Percentiles rank a stretch among this genome's conserved stretches.
phyloP scores from a whole-genome alignment of 169 alveolate genomes.

The Eimeria brunetti region DNA sequence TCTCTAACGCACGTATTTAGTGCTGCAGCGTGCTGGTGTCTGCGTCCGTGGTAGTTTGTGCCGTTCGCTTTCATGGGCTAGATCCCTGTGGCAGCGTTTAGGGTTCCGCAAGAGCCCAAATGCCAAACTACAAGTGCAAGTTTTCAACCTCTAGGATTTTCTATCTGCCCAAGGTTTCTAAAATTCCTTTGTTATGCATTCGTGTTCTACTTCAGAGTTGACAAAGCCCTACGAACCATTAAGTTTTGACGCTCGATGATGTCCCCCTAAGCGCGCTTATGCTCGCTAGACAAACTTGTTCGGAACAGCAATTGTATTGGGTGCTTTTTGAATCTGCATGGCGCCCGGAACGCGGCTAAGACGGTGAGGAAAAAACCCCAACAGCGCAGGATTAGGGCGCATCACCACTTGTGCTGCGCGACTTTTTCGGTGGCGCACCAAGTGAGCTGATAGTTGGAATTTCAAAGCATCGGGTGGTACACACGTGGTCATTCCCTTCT shows the following conservation, averaged over 20 bases:
- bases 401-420: not conserved
- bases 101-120: not conserved
- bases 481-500: not conserved
- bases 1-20: not conserved
- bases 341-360: not conserved
- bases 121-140: not conserved
- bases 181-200: not conserved
- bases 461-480: too few relatives aligned
- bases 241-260: not conserved
- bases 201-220: not conserved
- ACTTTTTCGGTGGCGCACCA: not conserved
- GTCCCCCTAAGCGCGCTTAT: not conserved
- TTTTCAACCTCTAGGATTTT: not conserved
- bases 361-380: not conserved
- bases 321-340: not conserved
- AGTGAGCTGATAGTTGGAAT: not conserved
- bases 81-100: not conserved
- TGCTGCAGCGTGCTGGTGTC: not conserved
- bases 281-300: not conserved
- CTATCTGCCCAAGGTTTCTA: not conserved
- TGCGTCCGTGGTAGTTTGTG: not conserved
- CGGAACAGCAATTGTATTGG: not conserved
- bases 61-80: not conserved
- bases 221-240: not conserved
- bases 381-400: not conserved